A percentile compares a stretch with the other conserved stretches of the same genome.
phyloP scores from a whole-genome alignment of 352 stramenopile genomes.

The Blastocystis sp. region DNA sequence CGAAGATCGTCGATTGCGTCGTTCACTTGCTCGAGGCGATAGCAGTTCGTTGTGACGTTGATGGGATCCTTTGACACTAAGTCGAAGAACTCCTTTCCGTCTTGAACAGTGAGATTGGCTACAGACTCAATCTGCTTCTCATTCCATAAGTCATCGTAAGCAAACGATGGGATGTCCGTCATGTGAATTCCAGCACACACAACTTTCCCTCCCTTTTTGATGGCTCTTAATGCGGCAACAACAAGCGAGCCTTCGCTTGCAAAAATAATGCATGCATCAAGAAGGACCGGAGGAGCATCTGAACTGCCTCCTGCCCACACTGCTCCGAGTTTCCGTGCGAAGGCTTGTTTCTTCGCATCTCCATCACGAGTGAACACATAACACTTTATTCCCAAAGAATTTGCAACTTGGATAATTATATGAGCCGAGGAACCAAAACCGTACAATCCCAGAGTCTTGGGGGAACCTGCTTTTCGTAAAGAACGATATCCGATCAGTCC shows the following conservation, averaged over 20 bases:
- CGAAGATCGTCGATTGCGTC: slow-evolving; percentile 42
- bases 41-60: slow-evolving; percentile 21
- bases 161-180: slow-evolving; percentile 49
- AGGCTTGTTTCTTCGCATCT: slow-evolving; percentile 38
- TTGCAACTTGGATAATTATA: slow-evolving; percentile 37
- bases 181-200: slow-evolving; percentile 59
- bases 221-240: not conserved
- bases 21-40: slow-evolving; percentile 44
- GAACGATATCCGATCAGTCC: slow-evolving; percentile 57
- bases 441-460: slow-evolving; percentile 55
- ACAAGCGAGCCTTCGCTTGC: slow-evolving; percentile 8
- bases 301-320: slow-evolving; percentile 35
- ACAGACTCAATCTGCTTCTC: slow-evolving; percentile 47
- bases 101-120: slow-evolving; percentile 48
- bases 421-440: slow-evolving; percentile 58
- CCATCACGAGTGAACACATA: slow-evolving; percentile 50
- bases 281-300: not conserved
- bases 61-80: slow-evolving; percentile 30
- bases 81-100: slow-evolving; percentile 54
- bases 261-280: slow-evolving; percentile 58
- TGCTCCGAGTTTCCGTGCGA: slow-evolving; percentile 13
- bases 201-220: slow-evolving; percentile 54
- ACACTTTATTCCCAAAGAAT: slow-evolving; percentile 14
- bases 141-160: slow-evolving; percentile 27
- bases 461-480: slow-evolving; percentile 8